phyloP scores from a whole-genome alignment of 164 flowering plant species.

The Berberis vulgaris region DNA sequence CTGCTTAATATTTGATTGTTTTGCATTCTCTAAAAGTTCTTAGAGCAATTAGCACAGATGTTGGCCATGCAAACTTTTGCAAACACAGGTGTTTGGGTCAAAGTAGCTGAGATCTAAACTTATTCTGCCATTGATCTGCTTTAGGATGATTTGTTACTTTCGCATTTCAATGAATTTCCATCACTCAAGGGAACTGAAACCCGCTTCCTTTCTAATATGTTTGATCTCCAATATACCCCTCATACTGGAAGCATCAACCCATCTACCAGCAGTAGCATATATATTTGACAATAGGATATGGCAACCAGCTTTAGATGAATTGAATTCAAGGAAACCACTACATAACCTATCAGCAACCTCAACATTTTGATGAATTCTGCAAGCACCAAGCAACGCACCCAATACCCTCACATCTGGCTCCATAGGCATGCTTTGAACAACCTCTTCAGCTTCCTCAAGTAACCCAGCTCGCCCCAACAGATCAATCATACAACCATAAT shows the following conservation, averaged over 20 bases:
- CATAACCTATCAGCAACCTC: slow-evolving; percentile 26
- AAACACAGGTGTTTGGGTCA: too few relatives aligned
- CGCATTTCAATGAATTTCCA: too few relatives aligned
- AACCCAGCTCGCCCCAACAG: slow-evolving; percentile 47
- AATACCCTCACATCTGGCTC: slow-evolving; percentile 44
- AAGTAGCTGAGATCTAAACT: too few relatives aligned
- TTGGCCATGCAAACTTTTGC: too few relatives aligned
- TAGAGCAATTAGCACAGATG: too few relatives aligned
- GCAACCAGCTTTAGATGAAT: slow-evolving; percentile 19
- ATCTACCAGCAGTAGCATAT: slow-evolving; percentile 28
- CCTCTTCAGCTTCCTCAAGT: slow-evolving; percentile 30
- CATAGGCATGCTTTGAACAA: slow-evolving; percentile 36
- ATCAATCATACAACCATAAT: slow-evolving; percentile 43
- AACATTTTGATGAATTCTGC: slow-evolving; percentile 36
- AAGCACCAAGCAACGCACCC: slow-evolving; percentile 50
- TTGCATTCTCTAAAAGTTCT: too few relatives aligned
- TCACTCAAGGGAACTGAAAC: not conserved
- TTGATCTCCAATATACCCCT: slow-evolving; percentile 8
- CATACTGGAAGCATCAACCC: slow-evolving; percentile 11
- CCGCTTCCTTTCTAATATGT: not conserved
- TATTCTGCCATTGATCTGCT: too few relatives aligned
- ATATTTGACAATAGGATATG: slow-evolving; percentile 41
- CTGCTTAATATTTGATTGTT: too few relatives aligned
- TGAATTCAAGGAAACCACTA: slow-evolving; percentile 17
- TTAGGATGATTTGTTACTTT: too few relatives aligned